Evolutionary conservation across 148 eudicot genomes (phyloP), one percentile per base, ranked within the genome.

Genomic region (Camellia granthamiana): DNA sequence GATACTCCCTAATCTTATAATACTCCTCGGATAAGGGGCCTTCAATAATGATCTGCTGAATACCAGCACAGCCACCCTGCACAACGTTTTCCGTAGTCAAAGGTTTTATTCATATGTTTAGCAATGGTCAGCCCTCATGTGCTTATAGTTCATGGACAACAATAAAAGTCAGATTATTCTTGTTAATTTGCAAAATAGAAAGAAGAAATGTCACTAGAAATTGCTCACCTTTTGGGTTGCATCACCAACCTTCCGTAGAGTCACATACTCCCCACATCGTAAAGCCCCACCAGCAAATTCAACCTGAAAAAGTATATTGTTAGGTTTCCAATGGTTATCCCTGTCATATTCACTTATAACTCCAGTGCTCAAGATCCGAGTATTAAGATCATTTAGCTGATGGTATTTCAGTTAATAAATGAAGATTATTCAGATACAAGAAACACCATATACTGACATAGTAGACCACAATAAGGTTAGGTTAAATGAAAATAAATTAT

Each of bases 281-380:
- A 95, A 84, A 75, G 93, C 97, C 74, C 99, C 99, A 21, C 90
- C 94, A 63, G 94, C 86, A 92, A 96, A 91, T 83, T 94, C 98
- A 0, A 92, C 99, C 98, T 96, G 90, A 16, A 81, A 84, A 70
- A 43, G 66, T 18, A 58, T 16, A 18, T 13, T 6, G 15, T 9
- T 13, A 72, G 52, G 43, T 77, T 51, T 49, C 12, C 58, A 0
- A 8, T 5, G 1, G 58, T 6, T 2, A 44, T 8, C 7, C 16
- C 52, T 44, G 8, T 69, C 16, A 18, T 16, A 16, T 44, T 68
- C 54, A 44, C 73, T 12, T 54, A 59, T 65, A 47, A 75, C 59
- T 70, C 30, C 23, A 9, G 61, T 52, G 60, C 42, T 72, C 54
- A 38, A 52, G 12, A 19, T 13, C 43, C n/a, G 21, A 72, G 30